Conservation (phyloP, 768 basidiomycete genomes). For the Lentinula aciculospora region DNA sequence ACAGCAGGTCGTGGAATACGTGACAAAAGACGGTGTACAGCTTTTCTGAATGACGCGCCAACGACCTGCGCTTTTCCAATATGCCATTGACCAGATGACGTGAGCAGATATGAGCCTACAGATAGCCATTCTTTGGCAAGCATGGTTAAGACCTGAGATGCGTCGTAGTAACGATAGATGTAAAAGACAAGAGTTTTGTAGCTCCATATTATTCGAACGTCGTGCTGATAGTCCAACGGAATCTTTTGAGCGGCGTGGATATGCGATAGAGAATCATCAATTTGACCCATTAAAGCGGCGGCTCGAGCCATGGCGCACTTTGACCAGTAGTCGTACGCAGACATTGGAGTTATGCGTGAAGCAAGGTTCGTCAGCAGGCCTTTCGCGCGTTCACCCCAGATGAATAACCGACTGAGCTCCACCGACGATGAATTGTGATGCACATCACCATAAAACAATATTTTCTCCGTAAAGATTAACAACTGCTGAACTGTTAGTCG, state of each 20-base stretch:
- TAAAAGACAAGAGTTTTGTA: constrained; percentile 34
- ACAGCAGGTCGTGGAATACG: constrained; percentile 26
- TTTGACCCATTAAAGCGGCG: constrained; percentile 29
- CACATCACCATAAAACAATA: constrained; percentile 20
- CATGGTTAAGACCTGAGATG: constrained; percentile 28
- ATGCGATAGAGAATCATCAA: constrained; percentile 25
- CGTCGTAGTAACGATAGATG: constrained; percentile 24
- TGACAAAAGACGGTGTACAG: constrained; percentile 19
- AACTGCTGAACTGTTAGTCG: constrained; percentile 9
- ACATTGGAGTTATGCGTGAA: constrained; percentile 15
- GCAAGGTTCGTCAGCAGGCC: constrained; percentile 23
- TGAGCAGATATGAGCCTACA: constrained; percentile 14
- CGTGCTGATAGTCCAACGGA: constrained; percentile 16
- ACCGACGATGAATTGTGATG: constrained; percentile 9
- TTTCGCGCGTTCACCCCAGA: constrained; percentile 33
- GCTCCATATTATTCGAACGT: constrained; percentile 17
- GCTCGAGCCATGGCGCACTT: constrained; percentile 25
- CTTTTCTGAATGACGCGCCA: constrained; percentile 21
- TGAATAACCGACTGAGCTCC: constrained; percentile 17
- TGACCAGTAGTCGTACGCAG: constrained; percentile 14
- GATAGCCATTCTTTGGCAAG: constrained; percentile 32
- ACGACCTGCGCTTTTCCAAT: not conserved
- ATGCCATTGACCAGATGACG: constrained; percentile 12
- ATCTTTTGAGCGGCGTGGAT: constrained; percentile 19
- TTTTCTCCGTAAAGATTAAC: constrained; percentile 18